Conservation (phyloP, 306 rosid genomes). For the Quercus robur region DNA sequence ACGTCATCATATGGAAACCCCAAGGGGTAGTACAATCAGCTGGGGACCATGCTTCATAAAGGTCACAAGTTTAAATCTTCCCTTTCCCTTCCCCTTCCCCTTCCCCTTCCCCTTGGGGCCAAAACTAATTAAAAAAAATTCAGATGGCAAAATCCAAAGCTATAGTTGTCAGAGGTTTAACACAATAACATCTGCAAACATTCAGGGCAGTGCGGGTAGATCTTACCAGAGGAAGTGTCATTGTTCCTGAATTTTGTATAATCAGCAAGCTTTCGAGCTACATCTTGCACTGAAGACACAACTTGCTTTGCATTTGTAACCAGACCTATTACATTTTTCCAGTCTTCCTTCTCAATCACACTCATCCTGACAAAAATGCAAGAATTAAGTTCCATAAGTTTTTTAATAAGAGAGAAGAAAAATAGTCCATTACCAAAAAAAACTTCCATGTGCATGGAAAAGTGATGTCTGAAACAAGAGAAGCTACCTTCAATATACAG, state of each 20-base stretch:
- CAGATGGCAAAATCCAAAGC: background rate
- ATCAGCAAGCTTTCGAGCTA: constrained; percentile 75
- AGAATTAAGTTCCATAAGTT: constrained; percentile 17
- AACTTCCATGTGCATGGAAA: constrained; percentile 17
- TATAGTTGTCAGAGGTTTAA: background rate
- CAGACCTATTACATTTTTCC: constrained; percentile 68
- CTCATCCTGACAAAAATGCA: constrained; percentile 51
- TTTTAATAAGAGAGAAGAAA: background rate
- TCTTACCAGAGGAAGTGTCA: constrained; percentile 46
- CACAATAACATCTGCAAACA: background rate
- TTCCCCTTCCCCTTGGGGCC: too few species aligned
- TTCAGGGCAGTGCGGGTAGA: background rate
- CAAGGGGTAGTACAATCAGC: too few species aligned
- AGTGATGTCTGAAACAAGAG: background rate
- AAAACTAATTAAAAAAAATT: too few species aligned
- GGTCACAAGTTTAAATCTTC: too few species aligned
- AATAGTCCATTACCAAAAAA: constrained; percentile 1
- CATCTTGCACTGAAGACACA: constrained; percentile 81
- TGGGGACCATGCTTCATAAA: too few species aligned
- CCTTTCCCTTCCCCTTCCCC: too few species aligned
- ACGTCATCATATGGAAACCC: too few species aligned
- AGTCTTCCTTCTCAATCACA: constrained; percentile 78
- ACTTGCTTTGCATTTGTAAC: constrained; percentile 89
- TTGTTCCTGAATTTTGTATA: constrained; percentile 64
- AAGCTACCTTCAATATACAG: background rate